Conservation (phyloP, 1,284 basidiomycete species). For the Phylloboletellus chloephorus region DNA sequence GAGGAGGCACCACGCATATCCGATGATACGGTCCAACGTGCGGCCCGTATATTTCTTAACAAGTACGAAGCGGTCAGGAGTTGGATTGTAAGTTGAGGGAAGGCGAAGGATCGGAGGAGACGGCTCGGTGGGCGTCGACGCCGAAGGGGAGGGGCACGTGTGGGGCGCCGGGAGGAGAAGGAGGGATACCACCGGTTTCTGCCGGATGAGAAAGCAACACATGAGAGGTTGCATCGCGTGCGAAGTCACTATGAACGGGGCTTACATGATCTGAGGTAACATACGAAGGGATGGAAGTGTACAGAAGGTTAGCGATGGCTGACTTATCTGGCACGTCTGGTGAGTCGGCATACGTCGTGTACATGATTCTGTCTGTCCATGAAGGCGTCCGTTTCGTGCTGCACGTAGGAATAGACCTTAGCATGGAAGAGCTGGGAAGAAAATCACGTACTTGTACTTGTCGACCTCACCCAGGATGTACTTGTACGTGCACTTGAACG, state of each 20-base stretch:
- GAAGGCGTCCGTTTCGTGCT: slow-evolving; percentile 78
- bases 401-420: slow-evolving; percentile 6
- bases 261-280: slow-evolving; percentile 71
- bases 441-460: slow-evolving; percentile 57
- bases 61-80: slow-evolving; percentile 46
- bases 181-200: slow-evolving; percentile 49
- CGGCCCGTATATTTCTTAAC: slow-evolving; percentile 62
- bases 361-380: slow-evolving; percentile 94
- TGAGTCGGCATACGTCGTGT: slow-evolving; percentile 72
- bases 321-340: slow-evolving; percentile 49
- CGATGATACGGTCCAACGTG: slow-evolving; percentile 65
- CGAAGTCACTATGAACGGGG: slow-evolving; percentile 7
- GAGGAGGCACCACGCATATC: slow-evolving; percentile 70
- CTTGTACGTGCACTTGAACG: slow-evolving; percentile 88
- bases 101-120: slow-evolving; percentile 44
- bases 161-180: slow-evolving; percentile 20
- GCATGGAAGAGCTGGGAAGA: slow-evolving; percentile 2
- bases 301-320: slow-evolving; percentile 57
- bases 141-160: slow-evolving; percentile 7
- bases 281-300: slow-evolving; percentile 73
- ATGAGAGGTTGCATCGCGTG: slow-evolving; percentile 4
- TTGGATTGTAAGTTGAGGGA: slow-evolving; percentile 45
- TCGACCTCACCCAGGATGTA: slow-evolving; percentile 75
- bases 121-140: slow-evolving; percentile 6
- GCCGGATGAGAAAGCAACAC: neutral